Evolutionary conservation across 345 rosid genomes (phyloP).

Genomic region (Turnera subulata): DNA sequence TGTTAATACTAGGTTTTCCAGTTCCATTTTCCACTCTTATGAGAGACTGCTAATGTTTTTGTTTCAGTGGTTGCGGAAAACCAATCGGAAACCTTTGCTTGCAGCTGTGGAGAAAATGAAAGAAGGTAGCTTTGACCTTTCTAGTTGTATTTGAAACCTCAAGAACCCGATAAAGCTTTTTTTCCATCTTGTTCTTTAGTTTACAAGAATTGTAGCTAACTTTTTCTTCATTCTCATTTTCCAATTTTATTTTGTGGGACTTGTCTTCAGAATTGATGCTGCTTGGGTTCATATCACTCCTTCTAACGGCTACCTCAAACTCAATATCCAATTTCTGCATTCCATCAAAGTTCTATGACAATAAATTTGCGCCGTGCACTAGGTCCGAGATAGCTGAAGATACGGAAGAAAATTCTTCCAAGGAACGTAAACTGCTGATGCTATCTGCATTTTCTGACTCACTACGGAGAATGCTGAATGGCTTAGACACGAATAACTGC

Average conservation of each 20-base stretch:
- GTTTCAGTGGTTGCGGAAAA: slow-evolving; percentile 74
- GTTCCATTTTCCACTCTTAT: background rate
- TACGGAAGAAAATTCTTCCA: slow-evolving; percentile 38
- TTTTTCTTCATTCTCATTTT: background rate
- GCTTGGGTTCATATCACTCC: slow-evolving; percentile 95
- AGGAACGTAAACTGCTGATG: slow-evolving; percentile 34
- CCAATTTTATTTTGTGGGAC: background rate
- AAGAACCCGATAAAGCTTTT: background rate
- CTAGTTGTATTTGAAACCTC: too few relatives aligned
- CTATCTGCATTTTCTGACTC: slow-evolving; percentile 14
- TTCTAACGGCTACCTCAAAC: slow-evolving; percentile 80
- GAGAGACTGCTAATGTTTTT: slow-evolving; percentile 12
- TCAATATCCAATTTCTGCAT: slow-evolving; percentile 79
- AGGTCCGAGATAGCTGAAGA: slow-evolving; percentile 52
- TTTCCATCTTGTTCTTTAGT: background rate
- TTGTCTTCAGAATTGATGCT: slow-evolving; percentile 79
- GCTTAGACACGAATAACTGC: slow-evolving; percentile 48
- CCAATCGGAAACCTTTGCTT: slow-evolving; percentile 71
- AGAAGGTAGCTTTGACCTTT: slow-evolving; percentile 54
- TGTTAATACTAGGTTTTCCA: background rate
- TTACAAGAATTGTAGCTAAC: background rate
- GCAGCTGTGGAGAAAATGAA: slow-evolving; percentile 95
- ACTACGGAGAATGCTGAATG: slow-evolving; percentile 54
- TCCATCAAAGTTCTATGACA: slow-evolving; percentile 73
- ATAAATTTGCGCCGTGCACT: slow-evolving; percentile 75